phyloP scores from a whole-genome alignment of 2,329 filamentous ascomycete species.

The Setomelanomma holmii region DNA sequence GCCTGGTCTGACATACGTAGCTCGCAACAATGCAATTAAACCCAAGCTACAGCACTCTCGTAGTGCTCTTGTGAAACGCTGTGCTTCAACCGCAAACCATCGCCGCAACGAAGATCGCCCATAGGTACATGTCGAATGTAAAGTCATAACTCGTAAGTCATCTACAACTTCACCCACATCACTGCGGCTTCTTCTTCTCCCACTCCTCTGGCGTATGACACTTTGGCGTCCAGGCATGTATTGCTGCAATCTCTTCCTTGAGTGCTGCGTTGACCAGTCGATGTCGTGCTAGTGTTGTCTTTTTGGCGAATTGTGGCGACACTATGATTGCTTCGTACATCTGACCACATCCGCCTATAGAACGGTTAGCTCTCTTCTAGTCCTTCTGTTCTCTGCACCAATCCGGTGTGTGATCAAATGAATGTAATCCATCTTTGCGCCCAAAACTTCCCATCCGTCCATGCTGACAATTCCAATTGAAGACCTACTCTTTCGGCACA shows the following conservation, averaged over 20 bases:
- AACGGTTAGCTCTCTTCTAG: slow-evolving; percentile 22
- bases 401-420: too few species aligned
- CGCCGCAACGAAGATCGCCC: too few species aligned
- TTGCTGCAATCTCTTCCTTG: slow-evolving; percentile 85
- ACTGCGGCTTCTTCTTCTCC: slow-evolving; percentile 67
- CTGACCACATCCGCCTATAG: slow-evolving; percentile 71
- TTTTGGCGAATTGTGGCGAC: slow-evolving; percentile 58
- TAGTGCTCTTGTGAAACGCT: not conserved
- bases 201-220: slow-evolving; percentile 92
- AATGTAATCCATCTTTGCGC: too few species aligned
- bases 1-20: not conserved
- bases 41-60: not conserved
- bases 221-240: slow-evolving; percentile 95
- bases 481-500: not conserved
- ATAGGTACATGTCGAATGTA: not conserved
- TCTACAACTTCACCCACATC: not conserved
- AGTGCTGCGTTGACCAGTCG: slow-evolving; percentile 83
- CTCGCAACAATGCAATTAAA: not conserved
- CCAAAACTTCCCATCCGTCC: too few species aligned
- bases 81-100: too few species aligned
- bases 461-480: too few species aligned
- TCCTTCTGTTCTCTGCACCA: too few species aligned
- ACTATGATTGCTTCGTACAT: slow-evolving; percentile 75
- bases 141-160: slow-evolving; percentile 1
- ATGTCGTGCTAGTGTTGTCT: slow-evolving; percentile 80